Conservation (phyloP, 2,329 filamentous ascomycete genomes). For the Aspergillus aculeatus region DNA sequence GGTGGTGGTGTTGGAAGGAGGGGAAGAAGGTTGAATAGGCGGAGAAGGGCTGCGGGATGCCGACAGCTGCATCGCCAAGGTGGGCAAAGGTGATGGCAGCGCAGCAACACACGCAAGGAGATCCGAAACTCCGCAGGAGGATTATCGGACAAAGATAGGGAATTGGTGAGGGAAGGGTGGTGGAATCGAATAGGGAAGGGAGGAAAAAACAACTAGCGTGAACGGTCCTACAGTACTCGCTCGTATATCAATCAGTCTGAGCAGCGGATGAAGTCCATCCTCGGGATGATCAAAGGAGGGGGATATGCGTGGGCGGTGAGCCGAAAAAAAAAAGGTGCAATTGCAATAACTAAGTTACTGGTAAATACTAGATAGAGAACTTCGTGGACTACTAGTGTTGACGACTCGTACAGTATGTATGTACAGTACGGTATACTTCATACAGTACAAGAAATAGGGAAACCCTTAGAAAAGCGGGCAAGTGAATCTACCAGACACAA, state of each 20-base stretch:
- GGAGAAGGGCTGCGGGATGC: constrained; percentile 21
- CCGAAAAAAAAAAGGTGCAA: not conserved
- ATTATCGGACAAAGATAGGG: constrained; percentile 17
- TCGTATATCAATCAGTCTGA: too few relatives aligned
- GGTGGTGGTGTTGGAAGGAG: constrained; percentile 17
- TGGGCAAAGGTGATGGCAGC: constrained; percentile 3
- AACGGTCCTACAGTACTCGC: not conserved
- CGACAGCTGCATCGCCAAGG: constrained; percentile 24
- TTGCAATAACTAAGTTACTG: not conserved
- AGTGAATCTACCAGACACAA: too few relatives aligned
- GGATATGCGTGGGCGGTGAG: not conserved
- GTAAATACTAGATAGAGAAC: not conserved
- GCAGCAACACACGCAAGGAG: not conserved
- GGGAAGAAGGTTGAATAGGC: constrained; percentile 18
- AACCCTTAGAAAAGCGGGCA: too few relatives aligned
- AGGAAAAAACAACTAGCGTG: not conserved
- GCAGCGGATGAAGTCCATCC: not conserved
- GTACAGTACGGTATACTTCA: too few relatives aligned
- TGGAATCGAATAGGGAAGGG: constrained; percentile 11
- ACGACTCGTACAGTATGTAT: too few relatives aligned
- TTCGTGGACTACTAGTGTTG: not conserved
- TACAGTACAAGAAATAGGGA: too few relatives aligned
- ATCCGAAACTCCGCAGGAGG: constrained; percentile 25
- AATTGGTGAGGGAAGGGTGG: not conserved
- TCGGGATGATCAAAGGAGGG: not conserved